These are phyloP conservation scores for Aspergillus sp. DNA, from an alignment of 2,329 filamentous ascomycete species.

Conservation along the genomic window DNA sequence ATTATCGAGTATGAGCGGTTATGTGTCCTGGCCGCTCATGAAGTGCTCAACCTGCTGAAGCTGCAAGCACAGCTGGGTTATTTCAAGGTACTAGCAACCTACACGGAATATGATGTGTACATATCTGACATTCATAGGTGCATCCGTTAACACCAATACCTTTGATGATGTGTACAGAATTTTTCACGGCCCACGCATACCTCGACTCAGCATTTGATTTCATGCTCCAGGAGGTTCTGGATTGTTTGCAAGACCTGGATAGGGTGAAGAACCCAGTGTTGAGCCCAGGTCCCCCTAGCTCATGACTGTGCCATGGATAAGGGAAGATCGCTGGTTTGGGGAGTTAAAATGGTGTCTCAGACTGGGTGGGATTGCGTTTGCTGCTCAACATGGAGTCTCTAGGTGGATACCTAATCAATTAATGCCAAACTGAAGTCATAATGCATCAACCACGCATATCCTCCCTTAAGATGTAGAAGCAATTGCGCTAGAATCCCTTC, in stretches of 20 bases:
- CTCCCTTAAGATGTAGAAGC: no score
- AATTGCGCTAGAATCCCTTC: no score
- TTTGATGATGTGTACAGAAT: conserved; percentile 20
- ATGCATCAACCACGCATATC: no score
- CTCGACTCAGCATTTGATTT: conserved; percentile 17
- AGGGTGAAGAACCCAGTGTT: conserved; percentile 16
- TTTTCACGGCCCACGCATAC: conserved; percentile 17
- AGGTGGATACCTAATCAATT: no score
- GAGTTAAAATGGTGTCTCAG: no score
- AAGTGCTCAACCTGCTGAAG: conserved; percentile 16
- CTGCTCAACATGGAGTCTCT: no score
- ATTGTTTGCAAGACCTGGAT: conserved; percentile 17
- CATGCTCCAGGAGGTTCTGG: conserved; percentile 16
- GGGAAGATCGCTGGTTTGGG: no score
- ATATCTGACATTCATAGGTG: conserved; percentile 8
- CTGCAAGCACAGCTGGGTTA: conserved; percentile 19
- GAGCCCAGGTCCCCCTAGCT: conserved; percentile 10
- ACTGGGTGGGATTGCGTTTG: no score
- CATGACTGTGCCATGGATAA: background rate
- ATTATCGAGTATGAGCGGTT: conserved; percentile 19
- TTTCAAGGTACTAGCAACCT: conserved; percentile 14
- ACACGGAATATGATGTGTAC: background rate
- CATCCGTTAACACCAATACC: conserved; percentile 21
- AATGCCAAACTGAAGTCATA: no score
- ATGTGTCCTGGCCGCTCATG: conserved; percentile 18